Base-by-base conservation (phyloP, 805 yeast species). In the Blastobotrys americana region DNA sequence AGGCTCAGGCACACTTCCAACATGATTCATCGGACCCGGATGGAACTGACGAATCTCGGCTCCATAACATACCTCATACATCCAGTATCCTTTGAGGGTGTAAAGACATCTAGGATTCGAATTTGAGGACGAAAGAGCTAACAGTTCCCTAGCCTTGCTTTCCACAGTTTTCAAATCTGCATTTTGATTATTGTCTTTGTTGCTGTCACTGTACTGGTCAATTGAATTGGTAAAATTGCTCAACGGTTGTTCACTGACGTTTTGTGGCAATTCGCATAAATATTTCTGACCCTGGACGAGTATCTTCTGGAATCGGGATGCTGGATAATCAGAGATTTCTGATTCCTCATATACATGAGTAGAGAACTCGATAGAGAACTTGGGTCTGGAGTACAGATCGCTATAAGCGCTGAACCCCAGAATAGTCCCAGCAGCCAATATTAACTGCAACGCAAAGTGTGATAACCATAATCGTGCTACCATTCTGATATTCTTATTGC, bases 21-120 rank as follows among this genome's bases (percentile, higher is more conserved):
- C 51, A 34, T 45, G 48, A 28, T 18, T 28, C 34, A 17, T 20
- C 18, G 15, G 41, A 40, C 6, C 44, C 49, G 56, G 49, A 50
- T 74, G 80, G 56, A 68, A 74, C 55, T 78, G 84, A 10, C 68
- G 61, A 33, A 78, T 56, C 37, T 68, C 66, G 46, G 67, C 70
- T 4, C 73, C 76, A 47, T 64, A 69, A 54, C 82, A 76, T 43
- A 69, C 70, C 3, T 68, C 71, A 50, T 72, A 76, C 9, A 73
- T 70, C 80, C 82, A 78, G 56, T 74, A 78, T n/a, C 70, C 73
- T 31, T 67, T 57, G 2, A 46, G 38, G 38, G 53, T 58, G 16
- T 49, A 34, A 1, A 65, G 34, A 42, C 71, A 66, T n/a, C n/a
- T n/a, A n/a, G n/a, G n/a, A n/a, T n/a, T n/a, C n/a, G n/a, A n/a